Percentiles rank a stretch among this genome's conserved stretches.
Conservation (phyloP, 805 yeast genomes). For the Ogataea pignaliae region DNA sequence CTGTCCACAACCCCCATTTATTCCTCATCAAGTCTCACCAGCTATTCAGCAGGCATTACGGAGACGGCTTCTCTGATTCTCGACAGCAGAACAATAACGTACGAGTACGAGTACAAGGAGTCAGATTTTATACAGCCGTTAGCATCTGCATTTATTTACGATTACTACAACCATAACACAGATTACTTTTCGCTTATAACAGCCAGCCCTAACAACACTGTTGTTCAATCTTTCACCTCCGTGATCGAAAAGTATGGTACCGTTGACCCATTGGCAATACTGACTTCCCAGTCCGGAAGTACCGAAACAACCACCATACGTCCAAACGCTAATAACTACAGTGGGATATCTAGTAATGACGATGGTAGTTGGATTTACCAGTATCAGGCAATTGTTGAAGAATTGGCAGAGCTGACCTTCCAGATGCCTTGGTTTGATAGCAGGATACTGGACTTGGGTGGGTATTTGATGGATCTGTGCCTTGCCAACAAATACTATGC, state of each 20-base stretch:
- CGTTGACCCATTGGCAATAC: neutral
- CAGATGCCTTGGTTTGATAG: slow-evolving; percentile 1
- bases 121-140: neutral
- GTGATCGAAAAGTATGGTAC: neutral
- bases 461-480: neutral
- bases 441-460: neutral
- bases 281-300: no score
- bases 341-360: neutral
- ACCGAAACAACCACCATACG: neutral
- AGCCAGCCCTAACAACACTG: neutral
- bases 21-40: no score
- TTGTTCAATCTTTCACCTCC: neutral
- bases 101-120: neutral
- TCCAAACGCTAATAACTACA: neutral
- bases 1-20: no score
- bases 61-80: no score
- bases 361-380: no score
- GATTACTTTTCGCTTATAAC: neutral
- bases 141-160: slow-evolving; percentile 1
- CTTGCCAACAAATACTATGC: neutral
- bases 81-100: no score
- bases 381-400: neutral
- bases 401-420: neutral
- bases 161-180: neutral
- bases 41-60: no score